Evolutionary conservation across 1,284 basidiomycete genomes (phyloP), one percentile per base, ranked within the genome.

Genomic region (Kalmanozyma brasiliensis): DNA sequence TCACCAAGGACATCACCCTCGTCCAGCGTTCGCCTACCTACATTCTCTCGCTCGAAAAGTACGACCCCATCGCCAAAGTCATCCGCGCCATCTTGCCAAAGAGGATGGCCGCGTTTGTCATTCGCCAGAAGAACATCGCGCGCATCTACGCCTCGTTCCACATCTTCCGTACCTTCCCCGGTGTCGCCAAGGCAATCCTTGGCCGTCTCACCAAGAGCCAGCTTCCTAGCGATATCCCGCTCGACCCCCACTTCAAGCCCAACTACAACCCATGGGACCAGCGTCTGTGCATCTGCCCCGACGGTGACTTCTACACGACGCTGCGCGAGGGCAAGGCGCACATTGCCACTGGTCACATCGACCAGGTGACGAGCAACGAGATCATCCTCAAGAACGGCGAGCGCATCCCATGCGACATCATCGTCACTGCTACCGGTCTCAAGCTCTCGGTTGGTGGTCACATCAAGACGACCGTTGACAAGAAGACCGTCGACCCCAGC

Each of bases 211-310:
- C 75, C n/a, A 38, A 59, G 38, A 30, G 20, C n/a, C 64, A 75
- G 56, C 70, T 82, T 8, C 78, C 77, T 26, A 59, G 46, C 23
- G 52, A 59, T 43, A 73, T 82, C 41, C 66, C 73, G 8, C 59
- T 80, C 37, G 79, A 82, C 61, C 80, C 81, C n/a, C 81, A 82
- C 68, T 82, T 82, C 46, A 74, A 72, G 33, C 81, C 81, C 20
- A 66, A 26, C 14, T 82, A 82, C 72, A 74, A 75, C 38, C 81
- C 81, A 4, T 82, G 80, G 81, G 81, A 82, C 49, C 81, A 82
- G 69, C 67, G 81, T 24, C 60, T 82, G 24, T 78, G 76, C 68
- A 65, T 76, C 44, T 73, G 63, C 49, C 80, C 80, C 19, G 81
- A 82, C 44, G 79, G 81, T 40, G 81, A 82, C 53, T 74, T 82